Conservation (phyloP, 2,329 filamentous ascomycete genomes). For the Diaporthe aspalathi region DNA sequence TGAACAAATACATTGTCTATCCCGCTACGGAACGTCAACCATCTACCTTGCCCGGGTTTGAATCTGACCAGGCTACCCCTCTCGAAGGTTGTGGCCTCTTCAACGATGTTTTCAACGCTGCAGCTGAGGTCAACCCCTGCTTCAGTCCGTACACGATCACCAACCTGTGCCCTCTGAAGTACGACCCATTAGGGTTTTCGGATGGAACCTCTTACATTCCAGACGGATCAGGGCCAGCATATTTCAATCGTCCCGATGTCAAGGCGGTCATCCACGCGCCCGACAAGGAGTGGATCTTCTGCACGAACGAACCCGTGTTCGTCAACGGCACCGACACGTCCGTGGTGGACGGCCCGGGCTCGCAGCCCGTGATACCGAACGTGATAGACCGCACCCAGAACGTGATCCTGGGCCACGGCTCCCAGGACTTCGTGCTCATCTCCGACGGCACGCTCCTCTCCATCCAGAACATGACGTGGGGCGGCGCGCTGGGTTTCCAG, state of each 20-base stretch:
- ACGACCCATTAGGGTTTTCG: conserved; percentile 73
- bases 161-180: conserved; percentile 66
- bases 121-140: conserved; percentile 73
- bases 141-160: conserved; percentile 79
- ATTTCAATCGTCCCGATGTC: conserved; percentile 76
- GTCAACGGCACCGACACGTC: conserved; percentile 60
- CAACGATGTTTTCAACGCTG: conserved; percentile 62
- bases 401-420: conserved; percentile 79
- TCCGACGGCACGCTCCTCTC: conserved; percentile 76
- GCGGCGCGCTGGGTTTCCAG: conserved; percentile 77
- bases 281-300: conserved; percentile 59
- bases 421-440: conserved; percentile 75
- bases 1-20: conserved; percentile 71
- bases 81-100: conserved; percentile 66
- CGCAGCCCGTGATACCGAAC: conserved; percentile 69
- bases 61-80: conserved; percentile 48
- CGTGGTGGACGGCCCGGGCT: conserved; percentile 56
- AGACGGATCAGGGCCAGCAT: conserved; percentile 63
- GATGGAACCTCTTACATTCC: conserved; percentile 70
- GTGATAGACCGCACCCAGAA: conserved; percentile 80
- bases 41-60: conserved; percentile 53
- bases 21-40: conserved; percentile 72
- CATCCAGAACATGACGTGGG: conserved; percentile 87
- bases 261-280: conserved; percentile 79
- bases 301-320: conserved; percentile 50